phyloP scores from a whole-genome alignment of 495 filamentous ascomycete genomes.

The Podospora didyma region DNA sequence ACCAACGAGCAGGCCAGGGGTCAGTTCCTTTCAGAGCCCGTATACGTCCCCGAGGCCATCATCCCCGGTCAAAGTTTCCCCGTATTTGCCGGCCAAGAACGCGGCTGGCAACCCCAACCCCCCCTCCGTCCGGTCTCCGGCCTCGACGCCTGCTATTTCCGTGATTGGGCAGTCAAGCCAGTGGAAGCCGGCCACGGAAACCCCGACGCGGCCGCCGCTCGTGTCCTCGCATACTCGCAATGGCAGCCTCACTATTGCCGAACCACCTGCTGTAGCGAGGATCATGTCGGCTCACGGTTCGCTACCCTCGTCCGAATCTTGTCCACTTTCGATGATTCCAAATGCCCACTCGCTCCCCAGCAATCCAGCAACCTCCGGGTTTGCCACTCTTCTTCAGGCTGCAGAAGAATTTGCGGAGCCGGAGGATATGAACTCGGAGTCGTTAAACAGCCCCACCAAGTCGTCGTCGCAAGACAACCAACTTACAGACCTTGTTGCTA shows the following conservation, averaged over 20 bases:
- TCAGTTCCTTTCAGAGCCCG: slow-evolving; percentile 14
- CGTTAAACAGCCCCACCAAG: slow-evolving; percentile 50
- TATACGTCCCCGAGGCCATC: slow-evolving; percentile 33
- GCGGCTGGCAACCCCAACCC: slow-evolving; percentile 2
- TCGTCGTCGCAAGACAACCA: slow-evolving; percentile 45
- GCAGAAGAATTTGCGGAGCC: slow-evolving; percentile 42
- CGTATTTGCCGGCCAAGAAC: slow-evolving; percentile 22
- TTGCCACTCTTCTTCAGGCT: slow-evolving; percentile 45
- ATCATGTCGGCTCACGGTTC: slow-evolving; percentile 17
- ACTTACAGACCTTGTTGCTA: slow-evolving; percentile 66
- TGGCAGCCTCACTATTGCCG: slow-evolving; percentile 24
- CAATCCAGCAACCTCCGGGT: slow-evolving; percentile 18
- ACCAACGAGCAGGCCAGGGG: slow-evolving; percentile 25
- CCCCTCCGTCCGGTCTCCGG: slow-evolving; percentile 20
- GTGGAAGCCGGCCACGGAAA: slow-evolving; percentile 2
- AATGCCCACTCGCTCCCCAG: slow-evolving; percentile 10
- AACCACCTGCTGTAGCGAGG: slow-evolving; percentile 21
- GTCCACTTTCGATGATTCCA: slow-evolving; percentile 13
- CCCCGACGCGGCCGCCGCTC: slow-evolving; percentile 3
- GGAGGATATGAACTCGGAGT: slow-evolving; percentile 27
- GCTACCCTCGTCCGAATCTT: slow-evolving; percentile 19
- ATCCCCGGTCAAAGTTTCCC: slow-evolving; percentile 40
- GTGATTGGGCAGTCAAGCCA: slow-evolving; percentile 4
- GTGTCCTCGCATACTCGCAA: slow-evolving; percentile 16
- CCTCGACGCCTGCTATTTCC: slow-evolving; percentile 1